These are phyloP conservation scores for Ogataea hybrid DNA, from an alignment of 1,139 yeast genomes.

Conservation along the genomic window DNA sequence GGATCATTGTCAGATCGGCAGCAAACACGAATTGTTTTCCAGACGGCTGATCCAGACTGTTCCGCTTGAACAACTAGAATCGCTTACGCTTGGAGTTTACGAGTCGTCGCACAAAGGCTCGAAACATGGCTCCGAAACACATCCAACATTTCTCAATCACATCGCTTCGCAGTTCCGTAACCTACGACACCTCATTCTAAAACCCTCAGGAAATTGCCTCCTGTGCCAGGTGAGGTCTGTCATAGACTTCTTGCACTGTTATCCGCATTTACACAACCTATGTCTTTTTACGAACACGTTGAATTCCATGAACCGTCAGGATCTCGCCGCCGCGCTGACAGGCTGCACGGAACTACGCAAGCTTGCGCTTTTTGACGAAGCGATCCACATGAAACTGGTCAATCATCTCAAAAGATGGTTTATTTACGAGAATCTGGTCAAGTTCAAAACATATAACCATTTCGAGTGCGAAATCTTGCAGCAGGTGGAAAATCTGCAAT, in stretches of 20 bases:
- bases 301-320: constrained; percentile 13
- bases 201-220: constrained; percentile 28
- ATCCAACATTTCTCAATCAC: constrained; percentile 11
- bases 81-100: constrained; percentile 21
- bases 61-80: constrained; percentile 20
- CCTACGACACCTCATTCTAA: constrained; percentile 18
- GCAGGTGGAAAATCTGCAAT: constrained; percentile 21
- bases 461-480: constrained; percentile 20
- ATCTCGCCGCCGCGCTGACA: constrained; percentile 7
- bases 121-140: constrained; percentile 13
- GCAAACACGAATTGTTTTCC: constrained; percentile 15
- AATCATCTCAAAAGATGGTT: constrained; percentile 27
- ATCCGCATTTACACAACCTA: constrained; percentile 10
- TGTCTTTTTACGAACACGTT: constrained; percentile 22
- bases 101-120: constrained; percentile 28
- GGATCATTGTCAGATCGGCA: constrained; percentile 25
- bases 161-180: constrained; percentile 17
- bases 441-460: constrained; percentile 21
- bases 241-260: constrained; percentile 11
- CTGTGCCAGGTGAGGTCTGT: constrained; percentile 25
- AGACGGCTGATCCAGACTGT: constrained; percentile 14
- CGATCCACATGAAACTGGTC: constrained; percentile 18
- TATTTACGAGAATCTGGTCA: constrained; percentile 18
- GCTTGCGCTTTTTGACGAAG: constrained; percentile 26
- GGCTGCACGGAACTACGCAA: constrained; percentile 10